These are phyloP conservation scores for Drosera spatulata DNA, from an alignment of 179 eudicot species.

Conservation along the genomic window DNA sequence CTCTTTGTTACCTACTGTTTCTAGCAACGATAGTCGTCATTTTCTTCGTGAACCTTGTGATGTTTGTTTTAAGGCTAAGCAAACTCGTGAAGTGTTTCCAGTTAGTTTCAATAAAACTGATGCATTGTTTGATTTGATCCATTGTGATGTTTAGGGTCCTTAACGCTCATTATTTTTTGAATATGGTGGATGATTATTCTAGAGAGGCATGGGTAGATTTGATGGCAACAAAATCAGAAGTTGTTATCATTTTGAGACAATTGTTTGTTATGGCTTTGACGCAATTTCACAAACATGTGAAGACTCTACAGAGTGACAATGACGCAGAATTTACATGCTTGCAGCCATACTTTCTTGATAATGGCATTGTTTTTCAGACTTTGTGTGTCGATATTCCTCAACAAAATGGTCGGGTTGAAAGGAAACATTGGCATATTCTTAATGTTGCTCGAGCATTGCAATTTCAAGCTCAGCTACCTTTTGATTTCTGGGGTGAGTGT, in stretches of 20 bases:
- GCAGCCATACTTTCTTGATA: not conserved
- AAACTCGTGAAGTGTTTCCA: conserved; percentile 2
- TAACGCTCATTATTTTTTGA: not conserved
- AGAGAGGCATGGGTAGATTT: not conserved
- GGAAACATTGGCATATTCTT: not conserved
- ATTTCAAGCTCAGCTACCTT: not conserved
- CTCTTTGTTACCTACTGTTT: not conserved
- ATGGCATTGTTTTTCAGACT: not conserved
- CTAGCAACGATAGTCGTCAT: not conserved
- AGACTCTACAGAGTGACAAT: not conserved
- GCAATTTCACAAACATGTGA: conserved; percentile 1
- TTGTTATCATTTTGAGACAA: not conserved
- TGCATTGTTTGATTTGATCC: not conserved
- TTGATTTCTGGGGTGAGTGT: not conserved
- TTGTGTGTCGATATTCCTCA: not conserved
- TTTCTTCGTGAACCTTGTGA: not conserved
- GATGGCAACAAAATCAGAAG: not conserved
- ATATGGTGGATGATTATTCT: conserved; percentile 5
- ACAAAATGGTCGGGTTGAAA: not conserved
- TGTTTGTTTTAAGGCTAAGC: conserved; percentile 5
- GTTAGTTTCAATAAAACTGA: not conserved
- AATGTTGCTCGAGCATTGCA: not conserved
- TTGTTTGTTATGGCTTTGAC: not conserved
- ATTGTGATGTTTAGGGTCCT: conserved; percentile 8
- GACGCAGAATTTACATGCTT: conserved; percentile 1